Evolutionary conservation across 495 filamentous ascomycete species (phyloP), one percentile per base, ranked within the genome.

Genomic region (Cairneyella variabilis): DNA sequence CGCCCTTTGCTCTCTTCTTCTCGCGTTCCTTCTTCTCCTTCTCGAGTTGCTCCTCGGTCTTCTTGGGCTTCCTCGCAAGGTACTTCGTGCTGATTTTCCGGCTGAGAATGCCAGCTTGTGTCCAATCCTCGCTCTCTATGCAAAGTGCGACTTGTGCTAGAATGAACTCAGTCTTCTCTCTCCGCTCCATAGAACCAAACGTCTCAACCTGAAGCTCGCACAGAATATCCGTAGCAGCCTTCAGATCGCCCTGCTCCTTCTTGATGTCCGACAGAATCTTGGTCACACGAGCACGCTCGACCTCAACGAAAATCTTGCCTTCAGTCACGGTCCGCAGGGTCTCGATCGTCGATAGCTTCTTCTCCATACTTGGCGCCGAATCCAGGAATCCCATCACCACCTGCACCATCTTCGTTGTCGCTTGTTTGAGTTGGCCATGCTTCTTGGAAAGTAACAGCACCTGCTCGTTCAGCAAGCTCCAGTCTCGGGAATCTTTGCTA

Each of bases 271-370:
- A 96, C 16, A 98, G 77, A 56, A 96, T 93, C 60, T 85, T 87
- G 53, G 93, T 98, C 43, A 97, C 85, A 61, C 95, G 89, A 59
- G 93, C 93, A 55, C 93, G 82, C 75, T 98, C 93, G 20, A 98
- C 93, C 76, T 98, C 93, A 61, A 98, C 91, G 62, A 97, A 98
- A 63, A 98, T 97, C 89, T 98, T 98, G 72, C 93, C 93, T 69
- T 98, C 93, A 21, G 93, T 98, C 56, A 98, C 91, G 26, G 93
- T 97, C 54, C 93, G 83, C 61, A 98, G 71, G 1, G 92, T 95
- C 69, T 97, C 90, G 58, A 98, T 97, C 36, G 95, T 83, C 14
- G 89, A 85, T 40, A 98, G 76, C 74, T 97, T 97, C 27, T 82
- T 88, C 51, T 96, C 92, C 54, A 86, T 56, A 53, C 76, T 86